Evolutionary conservation across 1,139 yeast genomes (phyloP).

Genomic region (Hemisphaericaspora xylofermentans): DNA sequence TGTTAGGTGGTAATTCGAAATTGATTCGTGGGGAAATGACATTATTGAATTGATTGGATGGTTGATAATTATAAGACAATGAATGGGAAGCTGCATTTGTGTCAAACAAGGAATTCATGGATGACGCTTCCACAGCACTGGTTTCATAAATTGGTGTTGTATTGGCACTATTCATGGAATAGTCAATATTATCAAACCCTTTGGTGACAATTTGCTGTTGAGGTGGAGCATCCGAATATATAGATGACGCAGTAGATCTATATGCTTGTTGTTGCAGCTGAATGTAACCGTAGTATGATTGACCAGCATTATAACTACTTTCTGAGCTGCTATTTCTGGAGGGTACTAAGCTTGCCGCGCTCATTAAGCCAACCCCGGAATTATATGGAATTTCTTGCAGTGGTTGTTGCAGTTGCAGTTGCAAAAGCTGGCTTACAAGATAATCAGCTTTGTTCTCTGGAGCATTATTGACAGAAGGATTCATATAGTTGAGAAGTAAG

Average conservation of each 20-base stretch:
- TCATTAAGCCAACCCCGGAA: neutral
- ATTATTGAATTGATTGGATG: neutral
- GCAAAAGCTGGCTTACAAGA: neutral
- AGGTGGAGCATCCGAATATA: conserved; percentile 10
- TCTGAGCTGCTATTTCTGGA: conserved; percentile 2
- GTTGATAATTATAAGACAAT: conserved; percentile 4
- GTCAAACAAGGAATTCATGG: conserved; percentile 14
- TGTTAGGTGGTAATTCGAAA: conserved; percentile 4
- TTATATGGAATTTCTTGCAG: neutral
- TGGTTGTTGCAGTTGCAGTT: neutral
- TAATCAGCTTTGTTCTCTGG: neutral
- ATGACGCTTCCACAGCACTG: conserved; percentile 7
- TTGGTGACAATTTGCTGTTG: conserved; percentile 1
- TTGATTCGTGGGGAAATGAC: conserved; percentile 5
- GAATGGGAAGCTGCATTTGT: conserved; percentile 2
- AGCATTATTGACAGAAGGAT: neutral
- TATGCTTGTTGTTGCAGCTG: conserved; percentile 6
- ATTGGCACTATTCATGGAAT: neutral
- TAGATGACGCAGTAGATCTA: conserved; percentile 12
- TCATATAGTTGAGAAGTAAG: conserved; percentile 2
- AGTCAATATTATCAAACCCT: neutral
- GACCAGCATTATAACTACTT: conserved; percentile 18
- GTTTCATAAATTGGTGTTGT: conserved; percentile 3
- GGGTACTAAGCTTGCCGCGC: neutral
- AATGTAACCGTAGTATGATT: conserved; percentile 13